These are phyloP conservation scores for Magnusiomyces ingens DNA, from an alignment of 1,139 yeast genomes.

Conservation along the genomic window DNA sequence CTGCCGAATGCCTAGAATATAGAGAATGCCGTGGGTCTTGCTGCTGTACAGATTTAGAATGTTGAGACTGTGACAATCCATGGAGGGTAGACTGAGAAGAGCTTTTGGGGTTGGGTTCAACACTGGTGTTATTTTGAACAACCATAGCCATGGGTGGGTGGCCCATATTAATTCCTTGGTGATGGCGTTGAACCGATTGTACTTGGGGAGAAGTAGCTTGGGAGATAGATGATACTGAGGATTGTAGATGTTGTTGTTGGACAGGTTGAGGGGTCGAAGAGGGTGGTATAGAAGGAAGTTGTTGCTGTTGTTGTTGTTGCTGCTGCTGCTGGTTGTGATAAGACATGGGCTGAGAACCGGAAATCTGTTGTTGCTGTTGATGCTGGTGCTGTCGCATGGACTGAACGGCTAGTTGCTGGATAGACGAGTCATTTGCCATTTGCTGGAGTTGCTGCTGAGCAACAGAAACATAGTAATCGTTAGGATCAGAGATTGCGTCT, in stretches of 20 bases:
- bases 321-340: slow-evolving; percentile 7
- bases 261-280: neutral
- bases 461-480: neutral
- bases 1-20: no score
- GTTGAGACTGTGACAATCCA: neutral
- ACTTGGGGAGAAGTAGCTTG: no score
- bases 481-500: neutral
- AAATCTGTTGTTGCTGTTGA: slow-evolving; percentile 3
- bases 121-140: neutral
- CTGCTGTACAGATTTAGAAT: no score
- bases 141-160: no score
- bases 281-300: slow-evolving; percentile 5
- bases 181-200: no score
- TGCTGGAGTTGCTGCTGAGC: neutral
- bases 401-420: neutral
- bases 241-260: neutral
- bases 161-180: no score
- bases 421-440: neutral
- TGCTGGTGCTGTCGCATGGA: neutral
- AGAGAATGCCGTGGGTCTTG: no score
- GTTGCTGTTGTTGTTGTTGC: neutral
- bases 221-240: no score
- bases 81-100: neutral
- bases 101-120: neutral
- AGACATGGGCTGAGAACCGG: neutral